Percentiles rank a stretch among this genome's conserved stretches.
These are phyloP conservation scores for Pestalotiopsis sp. DNA, from an alignment of 2,329 filamentous ascomycete species.

Conservation along the genomic window DNA sequence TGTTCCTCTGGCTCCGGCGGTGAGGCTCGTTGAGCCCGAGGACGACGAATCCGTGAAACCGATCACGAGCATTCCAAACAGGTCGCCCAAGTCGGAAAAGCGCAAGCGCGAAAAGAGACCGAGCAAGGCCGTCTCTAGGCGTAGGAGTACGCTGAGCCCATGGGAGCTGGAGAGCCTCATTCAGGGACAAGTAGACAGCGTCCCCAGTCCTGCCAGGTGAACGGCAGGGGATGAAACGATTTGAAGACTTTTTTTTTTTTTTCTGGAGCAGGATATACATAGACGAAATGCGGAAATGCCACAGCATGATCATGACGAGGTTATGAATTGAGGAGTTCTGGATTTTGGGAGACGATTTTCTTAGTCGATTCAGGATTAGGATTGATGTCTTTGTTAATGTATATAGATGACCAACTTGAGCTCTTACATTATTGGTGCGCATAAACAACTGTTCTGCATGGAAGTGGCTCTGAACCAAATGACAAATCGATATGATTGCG, in stretches of 20 bases:
- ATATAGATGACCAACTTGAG: background rate
- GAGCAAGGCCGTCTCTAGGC: conserved; percentile 58
- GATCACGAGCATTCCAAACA: background rate
- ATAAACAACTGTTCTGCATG: too few relatives aligned
- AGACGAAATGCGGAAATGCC: background rate
- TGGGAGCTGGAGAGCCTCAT: conserved; percentile 72
- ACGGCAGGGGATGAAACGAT: background rate
- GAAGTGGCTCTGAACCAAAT: too few relatives aligned
- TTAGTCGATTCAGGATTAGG: background rate
- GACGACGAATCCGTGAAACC: conserved; percentile 14
- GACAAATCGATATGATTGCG: too few relatives aligned
- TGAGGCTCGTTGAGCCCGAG: background rate
- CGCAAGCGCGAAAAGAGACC: conserved; percentile 53
- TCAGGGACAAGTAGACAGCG: conserved; percentile 46
- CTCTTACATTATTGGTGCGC: too few relatives aligned
- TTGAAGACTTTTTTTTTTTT: background rate
- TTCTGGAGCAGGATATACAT: background rate
- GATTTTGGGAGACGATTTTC: background rate
- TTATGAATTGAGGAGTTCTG: background rate
- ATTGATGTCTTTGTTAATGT: background rate
- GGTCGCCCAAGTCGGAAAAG: conserved; percentile 26
- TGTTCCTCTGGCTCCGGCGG: background rate
- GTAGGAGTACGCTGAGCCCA: conserved; percentile 73
- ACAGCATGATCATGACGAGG: background rate
- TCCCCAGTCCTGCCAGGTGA: conserved; percentile 22